phyloP scores from a whole-genome alignment of 257 asterid species.

The Solanum lignicaule region DNA sequence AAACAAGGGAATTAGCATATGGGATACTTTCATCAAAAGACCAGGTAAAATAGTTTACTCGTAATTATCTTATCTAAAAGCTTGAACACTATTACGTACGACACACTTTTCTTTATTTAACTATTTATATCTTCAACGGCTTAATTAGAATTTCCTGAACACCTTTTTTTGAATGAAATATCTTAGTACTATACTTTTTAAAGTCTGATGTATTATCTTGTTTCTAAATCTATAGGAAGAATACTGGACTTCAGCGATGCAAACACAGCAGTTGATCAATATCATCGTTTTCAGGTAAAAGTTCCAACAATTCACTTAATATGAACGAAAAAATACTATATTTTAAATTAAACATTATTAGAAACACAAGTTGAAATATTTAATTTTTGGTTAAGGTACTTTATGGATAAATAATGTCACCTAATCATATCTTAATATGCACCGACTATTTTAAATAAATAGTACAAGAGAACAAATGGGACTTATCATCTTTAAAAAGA shows the following conservation, averaged over 20 bases:
- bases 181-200: neutral
- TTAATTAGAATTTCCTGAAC: neutral
- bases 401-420: neutral
- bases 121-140: neutral
- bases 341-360: neutral
- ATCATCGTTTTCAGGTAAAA: constrained; percentile 68
- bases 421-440: neutral
- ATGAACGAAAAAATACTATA: neutral
- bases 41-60: constrained; percentile 27
- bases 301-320: neutral
- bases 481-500: neutral
- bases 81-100: neutral
- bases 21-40: constrained; percentile 64
- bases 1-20: constrained; percentile 65
- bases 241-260: constrained; percentile 85
- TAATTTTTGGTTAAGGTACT: neutral
- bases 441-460: neutral
- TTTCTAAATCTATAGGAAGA: constrained; percentile 30
- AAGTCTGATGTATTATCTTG: neutral
- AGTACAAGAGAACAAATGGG: neutral
- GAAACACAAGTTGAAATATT: neutral
- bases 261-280: constrained; percentile 72
- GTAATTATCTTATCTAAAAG: neutral
- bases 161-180: neutral
- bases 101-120: neutral